phyloP scores from a whole-genome alignment of 495 filamentous ascomycete species.

The Penicillium coffeae region DNA sequence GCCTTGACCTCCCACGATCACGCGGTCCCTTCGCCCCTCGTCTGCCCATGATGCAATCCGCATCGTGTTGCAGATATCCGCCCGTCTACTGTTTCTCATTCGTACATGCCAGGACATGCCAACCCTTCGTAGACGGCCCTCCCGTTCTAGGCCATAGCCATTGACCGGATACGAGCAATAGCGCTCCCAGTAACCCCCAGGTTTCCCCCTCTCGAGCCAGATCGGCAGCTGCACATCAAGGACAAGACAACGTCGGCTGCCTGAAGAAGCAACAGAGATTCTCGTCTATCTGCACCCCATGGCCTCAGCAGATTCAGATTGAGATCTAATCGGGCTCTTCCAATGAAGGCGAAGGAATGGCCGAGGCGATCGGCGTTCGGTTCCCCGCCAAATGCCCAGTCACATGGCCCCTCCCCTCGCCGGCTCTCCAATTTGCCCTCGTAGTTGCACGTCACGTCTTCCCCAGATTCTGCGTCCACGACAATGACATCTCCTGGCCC shows the following conservation, averaged over 20 bases:
- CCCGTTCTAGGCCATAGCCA: too few relatives aligned
- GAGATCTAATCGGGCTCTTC: too few relatives aligned
- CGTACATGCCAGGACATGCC: background rate
- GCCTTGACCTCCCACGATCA: constrained; percentile 3
- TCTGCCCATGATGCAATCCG: constrained; percentile 7
- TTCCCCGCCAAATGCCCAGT: constrained; percentile 25
- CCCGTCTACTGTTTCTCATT: constrained; percentile 1
- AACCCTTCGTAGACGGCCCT: too few relatives aligned
- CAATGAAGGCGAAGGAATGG: too few relatives aligned
- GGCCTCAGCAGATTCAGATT: too few relatives aligned
- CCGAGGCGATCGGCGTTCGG: constrained; percentile 27
- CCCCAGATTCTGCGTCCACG: background rate
- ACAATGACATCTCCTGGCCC: background rate
- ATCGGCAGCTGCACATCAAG: too few relatives aligned
- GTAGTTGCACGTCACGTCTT: background rate
- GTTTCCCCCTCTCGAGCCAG: too few relatives aligned
- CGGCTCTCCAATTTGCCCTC: background rate
- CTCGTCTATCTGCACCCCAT: too few relatives aligned
- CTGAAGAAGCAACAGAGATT: too few relatives aligned
- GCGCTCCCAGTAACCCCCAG: too few relatives aligned
- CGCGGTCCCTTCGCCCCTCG: background rate
- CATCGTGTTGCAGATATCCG: constrained; percentile 3
- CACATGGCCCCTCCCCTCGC: constrained; percentile 17
- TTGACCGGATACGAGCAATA: too few relatives aligned
- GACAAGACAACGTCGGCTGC: too few relatives aligned